phyloP scores from a whole-genome alignment of 169 alveolate species.

The Plasmodium knowlesi region DNA sequence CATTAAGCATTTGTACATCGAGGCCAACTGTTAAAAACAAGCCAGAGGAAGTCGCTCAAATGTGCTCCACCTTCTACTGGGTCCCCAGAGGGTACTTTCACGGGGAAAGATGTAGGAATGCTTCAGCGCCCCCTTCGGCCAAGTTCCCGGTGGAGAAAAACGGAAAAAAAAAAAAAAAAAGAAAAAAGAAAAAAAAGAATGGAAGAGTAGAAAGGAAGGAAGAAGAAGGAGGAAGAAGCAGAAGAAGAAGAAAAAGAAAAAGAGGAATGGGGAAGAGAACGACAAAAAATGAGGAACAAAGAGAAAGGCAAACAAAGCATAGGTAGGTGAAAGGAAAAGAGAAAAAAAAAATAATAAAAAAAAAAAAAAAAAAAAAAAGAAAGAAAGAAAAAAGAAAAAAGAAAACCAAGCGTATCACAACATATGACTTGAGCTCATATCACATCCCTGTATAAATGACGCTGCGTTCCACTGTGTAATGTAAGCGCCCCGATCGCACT shows the following conservation, averaged over 20 bases:
- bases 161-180: too few relatives aligned
- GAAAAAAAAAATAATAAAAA: too few relatives aligned
- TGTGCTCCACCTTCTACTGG: too few relatives aligned
- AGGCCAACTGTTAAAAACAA: not conserved
- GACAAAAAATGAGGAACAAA: not conserved
- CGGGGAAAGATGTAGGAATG: too few relatives aligned
- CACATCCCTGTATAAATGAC: not conserved
- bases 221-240: not conserved
- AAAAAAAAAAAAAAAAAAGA: not conserved
- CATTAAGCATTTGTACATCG: not conserved
- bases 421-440: not conserved
- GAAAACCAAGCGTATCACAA: not conserved
- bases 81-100: too few relatives aligned
- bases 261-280: not conserved
- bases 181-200: too few relatives aligned
- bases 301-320: not conserved
- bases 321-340: not conserved
- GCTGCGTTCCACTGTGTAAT: not conserved
- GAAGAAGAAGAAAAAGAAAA: not conserved
- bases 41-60: not conserved
- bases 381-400: too few relatives aligned
- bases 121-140: too few relatives aligned
- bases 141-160: too few relatives aligned
- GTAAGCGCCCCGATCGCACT: not conserved
- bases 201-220: not conserved